Base-by-base conservation (phyloP, 1,284 basidiomycete species). In the Trichosporon sp. region DNA sequence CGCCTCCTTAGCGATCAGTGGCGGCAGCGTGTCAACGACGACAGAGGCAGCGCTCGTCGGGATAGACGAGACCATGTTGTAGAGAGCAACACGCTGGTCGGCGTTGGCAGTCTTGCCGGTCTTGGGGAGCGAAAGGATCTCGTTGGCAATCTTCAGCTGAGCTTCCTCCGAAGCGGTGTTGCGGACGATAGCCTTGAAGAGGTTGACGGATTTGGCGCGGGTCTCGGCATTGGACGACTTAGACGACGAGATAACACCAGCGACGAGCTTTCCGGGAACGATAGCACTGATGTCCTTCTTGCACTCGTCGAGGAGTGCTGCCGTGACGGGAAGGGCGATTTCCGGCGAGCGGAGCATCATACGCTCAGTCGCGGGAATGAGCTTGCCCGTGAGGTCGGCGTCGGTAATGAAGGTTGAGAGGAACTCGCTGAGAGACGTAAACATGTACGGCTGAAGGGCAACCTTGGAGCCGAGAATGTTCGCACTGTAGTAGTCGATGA, bases 1-100 rank as follows among this genome's bases (percentile, higher is more conserved):
- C 3, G 88, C 88, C 78, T 96, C 94, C 80, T 96, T 96, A 3
- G 88, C 83, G 44, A 95, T 83, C 3, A 95, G 84, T 0, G 86
- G 83, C 0, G 87, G 85, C 0, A 88, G 80, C 0, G 86, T 85
- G 65, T 89, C 86, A 0, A 90, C 79, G 15, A 93, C 82, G 0
- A 83, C 77, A 2, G 80, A 67, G 0, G 92, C 92, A 1, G 88
- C 84, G 2, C 83, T 73, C 2, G 88, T 86, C 1, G 89, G 86
- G 3, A 95, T 73, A 38, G 78, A 81, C 2, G 86, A 81, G 1
- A 93, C 85, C 88, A 97, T 92, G 8, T 87, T 87, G 81, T 92
- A 94, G 11, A 98, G 84, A 0, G 90, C 86, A 6, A 89, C 82
- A n/a, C 94, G 89, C 78, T 98, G 93, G 70, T 95, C 94, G 2